Percentiles rank a stretch among this genome's conserved stretches.
Evolutionary conservation across 306 rosid genomes (phyloP).

Genomic region (Carpinus fangiana): DNA sequence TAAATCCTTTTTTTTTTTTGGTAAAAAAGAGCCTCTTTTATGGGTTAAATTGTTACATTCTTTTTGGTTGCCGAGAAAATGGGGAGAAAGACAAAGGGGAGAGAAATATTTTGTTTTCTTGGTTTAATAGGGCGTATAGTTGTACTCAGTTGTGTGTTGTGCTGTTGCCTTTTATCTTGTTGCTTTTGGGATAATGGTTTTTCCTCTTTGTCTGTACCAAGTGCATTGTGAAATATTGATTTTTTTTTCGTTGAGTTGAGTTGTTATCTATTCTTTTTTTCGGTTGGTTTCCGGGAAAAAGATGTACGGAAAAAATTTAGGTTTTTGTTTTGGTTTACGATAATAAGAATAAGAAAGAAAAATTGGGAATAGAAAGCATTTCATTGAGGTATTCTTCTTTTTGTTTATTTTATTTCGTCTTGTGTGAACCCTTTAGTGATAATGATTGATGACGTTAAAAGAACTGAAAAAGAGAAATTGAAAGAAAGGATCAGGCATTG

Average conservation of each 20-base stretch:
- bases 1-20: background rate
- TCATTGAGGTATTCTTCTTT: background rate
- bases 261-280: background rate
- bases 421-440: background rate
- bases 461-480: background rate
- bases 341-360: background rate
- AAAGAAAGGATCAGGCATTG: no score
- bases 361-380: background rate
- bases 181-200: background rate
- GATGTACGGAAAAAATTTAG: background rate
- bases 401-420: background rate
- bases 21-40: background rate
- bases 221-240: background rate
- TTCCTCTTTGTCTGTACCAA: background rate
- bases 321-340: background rate
- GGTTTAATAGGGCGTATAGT: background rate
- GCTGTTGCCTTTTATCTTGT: no score
- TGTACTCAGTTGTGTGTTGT: no score
- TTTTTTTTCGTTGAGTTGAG: background rate
- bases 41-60: background rate
- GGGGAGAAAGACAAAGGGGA: no score
- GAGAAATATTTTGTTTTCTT: no score
- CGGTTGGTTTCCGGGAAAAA: slow-evolving; percentile 21
- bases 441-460: background rate
- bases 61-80: background rate